Base-by-base conservation (phyloP, 2,329 filamentous ascomycete species). In the Apiospora hydei region DNA sequence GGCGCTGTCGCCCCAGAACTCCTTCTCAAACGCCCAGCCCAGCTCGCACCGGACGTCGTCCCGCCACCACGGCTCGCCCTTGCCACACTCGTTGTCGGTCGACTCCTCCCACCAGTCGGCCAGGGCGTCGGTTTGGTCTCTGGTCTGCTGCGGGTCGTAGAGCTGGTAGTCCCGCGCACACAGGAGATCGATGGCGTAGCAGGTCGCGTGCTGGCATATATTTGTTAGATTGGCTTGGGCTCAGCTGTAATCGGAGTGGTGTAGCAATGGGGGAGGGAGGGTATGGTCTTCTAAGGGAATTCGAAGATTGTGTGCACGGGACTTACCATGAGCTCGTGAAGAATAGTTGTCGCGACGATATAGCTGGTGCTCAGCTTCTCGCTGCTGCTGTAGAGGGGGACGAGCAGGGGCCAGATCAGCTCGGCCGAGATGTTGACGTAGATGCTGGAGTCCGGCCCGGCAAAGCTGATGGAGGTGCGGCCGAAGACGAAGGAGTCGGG, bases 271-370 rank as follows among this genome's bases (percentile, higher is more conserved):
- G 24, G 26, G n/a, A n/a, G 18, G 14, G 14, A 13, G 26, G 14
- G 49, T 30, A 30, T 30, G 26, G 26, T 30, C 26, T 30, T n/a
- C 8, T 34, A 44, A 38, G 7, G 47, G 4, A 41, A 24, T 8
- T 4, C 24, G 14, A 14, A 6, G 1, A 38, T 16, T 67, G 47
- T 4, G 11, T 5, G 21, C n/a, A 38, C 26, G 8, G 3, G 5
- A 70, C 78, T 72, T 75, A 80, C 79, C 72, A 71, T 75, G 10
- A 78, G 64, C 64, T 81, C 78, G 64, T 80, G 79, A 10, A 81
- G 18, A 0, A 81, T 4, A 0, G 74, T 76, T 8, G 67, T 43
- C 8, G 78, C 78, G 14, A 80, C 24, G 0, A 38, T 1, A 21
- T 74, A 80, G 1, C 77, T 77, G 41, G 43, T 16, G 1, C 44